These are phyloP conservation scores for Trichocomaceae sp. DNA, from an alignment of 2,329 filamentous ascomycete species.

Conservation along the genomic window DNA sequence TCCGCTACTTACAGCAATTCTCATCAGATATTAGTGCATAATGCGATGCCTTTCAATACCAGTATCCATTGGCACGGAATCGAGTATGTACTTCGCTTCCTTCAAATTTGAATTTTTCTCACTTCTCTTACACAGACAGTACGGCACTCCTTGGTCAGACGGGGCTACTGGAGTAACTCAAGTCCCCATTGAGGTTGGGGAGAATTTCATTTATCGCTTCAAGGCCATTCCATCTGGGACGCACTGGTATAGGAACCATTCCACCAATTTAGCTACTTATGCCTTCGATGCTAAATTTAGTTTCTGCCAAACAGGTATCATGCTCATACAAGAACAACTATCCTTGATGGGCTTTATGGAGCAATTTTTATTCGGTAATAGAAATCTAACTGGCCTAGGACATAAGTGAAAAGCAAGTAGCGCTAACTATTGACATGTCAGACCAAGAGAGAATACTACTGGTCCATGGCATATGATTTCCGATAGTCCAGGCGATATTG, in stretches of 20 bases:
- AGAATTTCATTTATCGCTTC: conserved; percentile 48
- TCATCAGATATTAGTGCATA: conserved; percentile 24
- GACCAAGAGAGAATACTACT: conserved; percentile 21
- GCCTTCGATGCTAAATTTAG: not conserved
- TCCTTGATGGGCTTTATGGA: conserved; percentile 55
- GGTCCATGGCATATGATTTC: conserved; percentile 49
- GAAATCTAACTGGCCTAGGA: conserved; percentile 41
- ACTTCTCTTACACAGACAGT: conserved; percentile 31
- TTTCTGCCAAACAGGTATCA: conserved; percentile 39
- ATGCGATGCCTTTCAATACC: conserved; percentile 25
- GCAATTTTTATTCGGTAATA: conserved; percentile 49
- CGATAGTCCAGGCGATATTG: conserved; percentile 31
- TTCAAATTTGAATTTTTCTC: not conserved
- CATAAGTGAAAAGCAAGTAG: not conserved
- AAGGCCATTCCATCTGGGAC: conserved; percentile 50
- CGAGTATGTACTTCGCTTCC: conserved; percentile 18
- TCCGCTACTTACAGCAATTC: not conserved
- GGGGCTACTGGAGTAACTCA: conserved; percentile 54
- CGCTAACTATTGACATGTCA: conserved; percentile 24
- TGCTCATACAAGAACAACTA: conserved; percentile 48
- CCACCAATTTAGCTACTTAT: conserved; percentile 37
- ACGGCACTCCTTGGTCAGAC: conserved; percentile 52
- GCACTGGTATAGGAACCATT: conserved; percentile 45
- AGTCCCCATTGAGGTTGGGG: conserved; percentile 45
- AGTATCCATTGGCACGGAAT: conserved; percentile 37